Evolutionary conservation across 441 rosid genomes (phyloP), one percentile per base, ranked within the genome.

Genomic region (Melastoma candidum): DNA sequence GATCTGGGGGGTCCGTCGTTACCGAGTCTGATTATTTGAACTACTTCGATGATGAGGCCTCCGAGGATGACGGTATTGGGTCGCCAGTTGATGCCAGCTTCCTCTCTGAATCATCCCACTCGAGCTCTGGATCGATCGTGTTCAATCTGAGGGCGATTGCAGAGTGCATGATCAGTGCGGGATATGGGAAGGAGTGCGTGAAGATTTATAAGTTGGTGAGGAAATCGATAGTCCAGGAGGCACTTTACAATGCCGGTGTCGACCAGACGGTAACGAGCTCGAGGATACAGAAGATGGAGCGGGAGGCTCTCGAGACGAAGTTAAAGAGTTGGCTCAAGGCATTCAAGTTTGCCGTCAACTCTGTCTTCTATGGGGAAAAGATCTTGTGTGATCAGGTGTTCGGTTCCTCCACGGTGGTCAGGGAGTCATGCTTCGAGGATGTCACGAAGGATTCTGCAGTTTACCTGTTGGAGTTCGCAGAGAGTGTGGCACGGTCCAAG

Each of bases 311-410:
- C 36, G 95, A 92, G 59, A 2, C 36, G 32, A 83, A 72, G 56
- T 77, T 77, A 51, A 82, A 70, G 71, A 49, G 11, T 12, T 92
- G 95, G 96, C 9, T 82, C 32, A 45, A 61, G 6, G 77, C 84
- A 1, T 69, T 76, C 2, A 83, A 56, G 49, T 46, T 65, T n/a
- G 78, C 93, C 1, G 73, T 85, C 26, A 65, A 49, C 14, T 74
- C 78, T 1, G 55, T 90, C 60, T 85, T 85, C 24, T 53, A 53
- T 29, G 87, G 88, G 2, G 98, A 90, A 67, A 66, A 86, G 22
- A 58, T 83, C 51, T 76, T 90, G n/a, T 77, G 82, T 22, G 88
- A 87, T 48, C 54, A 68, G 14, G 85, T 90, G 2, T 90, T 90
- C 58, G 66, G 90, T 1, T 44, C 76, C 12, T 80, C 88, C 2